These are phyloP conservation scores for Eucalyptus cladocalyx DNA, from an alignment of 345 rosid genomes.

Conservation along the genomic window DNA sequence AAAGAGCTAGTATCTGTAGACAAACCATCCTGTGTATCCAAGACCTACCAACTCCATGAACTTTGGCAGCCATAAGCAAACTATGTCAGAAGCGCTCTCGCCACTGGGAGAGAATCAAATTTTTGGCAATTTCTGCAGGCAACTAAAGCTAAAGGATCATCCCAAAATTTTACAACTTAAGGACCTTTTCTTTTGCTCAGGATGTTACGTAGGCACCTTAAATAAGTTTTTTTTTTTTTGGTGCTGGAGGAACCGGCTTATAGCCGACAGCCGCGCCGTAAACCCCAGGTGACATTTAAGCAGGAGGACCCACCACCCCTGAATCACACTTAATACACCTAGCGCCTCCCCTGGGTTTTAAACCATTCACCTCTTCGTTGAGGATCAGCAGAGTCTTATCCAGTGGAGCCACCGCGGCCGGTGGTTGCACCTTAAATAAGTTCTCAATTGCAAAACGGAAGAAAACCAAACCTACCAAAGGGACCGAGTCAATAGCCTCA, in stretches of 20 bases:
- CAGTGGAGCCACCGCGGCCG: no score
- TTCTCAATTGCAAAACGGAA: neutral
- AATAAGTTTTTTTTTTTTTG: no score
- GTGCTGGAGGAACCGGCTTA: no score
- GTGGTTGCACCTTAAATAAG: neutral
- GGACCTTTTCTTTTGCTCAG: neutral
- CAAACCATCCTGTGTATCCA: conserved; percentile 96
- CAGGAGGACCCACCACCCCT: no score
- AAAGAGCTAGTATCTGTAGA: conserved; percentile 93
- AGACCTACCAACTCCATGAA: conserved; percentile 90
- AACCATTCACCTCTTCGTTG: no score
- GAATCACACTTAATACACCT: no score
- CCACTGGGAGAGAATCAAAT: neutral
- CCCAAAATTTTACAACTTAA: neutral
- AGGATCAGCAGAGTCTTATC: no score
- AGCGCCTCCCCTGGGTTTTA: no score
- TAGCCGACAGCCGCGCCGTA: no score
- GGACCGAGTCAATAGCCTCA: conserved; percentile 28
- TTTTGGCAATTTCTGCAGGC: neutral
- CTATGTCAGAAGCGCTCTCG: neutral
- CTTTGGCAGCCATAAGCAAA: conserved; percentile 50
- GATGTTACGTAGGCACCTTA: neutral
- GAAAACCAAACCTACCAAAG: conserved; percentile 14
- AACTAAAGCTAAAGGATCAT: neutral
- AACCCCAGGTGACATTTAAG: no score